These are phyloP conservation scores for Themeda triandra DNA, from an alignment of 176 grass and related monocot species.

Conservation along the genomic window DNA sequence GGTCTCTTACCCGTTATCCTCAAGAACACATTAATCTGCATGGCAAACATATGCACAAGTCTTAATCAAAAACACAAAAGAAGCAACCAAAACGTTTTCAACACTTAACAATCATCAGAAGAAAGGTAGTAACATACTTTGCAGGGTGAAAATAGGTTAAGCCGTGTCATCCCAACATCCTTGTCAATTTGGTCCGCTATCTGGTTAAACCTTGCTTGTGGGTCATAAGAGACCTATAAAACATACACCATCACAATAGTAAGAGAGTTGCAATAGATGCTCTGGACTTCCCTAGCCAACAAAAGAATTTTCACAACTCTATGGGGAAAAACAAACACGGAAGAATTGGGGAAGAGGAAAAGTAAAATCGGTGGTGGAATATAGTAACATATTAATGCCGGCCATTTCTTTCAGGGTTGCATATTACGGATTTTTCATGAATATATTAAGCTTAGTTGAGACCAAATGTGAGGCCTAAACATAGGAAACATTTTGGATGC, in stretches of 20 bases:
- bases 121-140: constrained; percentile 50
- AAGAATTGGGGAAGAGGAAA: background rate
- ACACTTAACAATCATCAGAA: background rate
- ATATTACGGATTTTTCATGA: background rate
- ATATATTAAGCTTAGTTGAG: background rate
- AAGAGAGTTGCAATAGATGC: background rate
- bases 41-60: background rate
- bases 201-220: constrained; percentile 61
- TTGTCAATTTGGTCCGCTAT: constrained; percentile 81
- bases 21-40: constrained; percentile 93
- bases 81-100: background rate
- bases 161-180: constrained; percentile 65
- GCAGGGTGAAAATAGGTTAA: constrained; percentile 91
- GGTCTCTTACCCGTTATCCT: constrained; percentile 89
- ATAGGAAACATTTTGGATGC: background rate
- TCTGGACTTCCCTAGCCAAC: background rate
- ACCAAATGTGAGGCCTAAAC: background rate
- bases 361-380: background rate
- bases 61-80: background rate
- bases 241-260: background rate
- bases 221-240: constrained; percentile 74
- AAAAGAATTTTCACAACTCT: background rate
- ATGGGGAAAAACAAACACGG: background rate
- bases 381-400: background rate
- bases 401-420: background rate